phyloP scores from a whole-genome alignment of 2,329 filamentous ascomycete species.

The Ascochyta koolunga region DNA sequence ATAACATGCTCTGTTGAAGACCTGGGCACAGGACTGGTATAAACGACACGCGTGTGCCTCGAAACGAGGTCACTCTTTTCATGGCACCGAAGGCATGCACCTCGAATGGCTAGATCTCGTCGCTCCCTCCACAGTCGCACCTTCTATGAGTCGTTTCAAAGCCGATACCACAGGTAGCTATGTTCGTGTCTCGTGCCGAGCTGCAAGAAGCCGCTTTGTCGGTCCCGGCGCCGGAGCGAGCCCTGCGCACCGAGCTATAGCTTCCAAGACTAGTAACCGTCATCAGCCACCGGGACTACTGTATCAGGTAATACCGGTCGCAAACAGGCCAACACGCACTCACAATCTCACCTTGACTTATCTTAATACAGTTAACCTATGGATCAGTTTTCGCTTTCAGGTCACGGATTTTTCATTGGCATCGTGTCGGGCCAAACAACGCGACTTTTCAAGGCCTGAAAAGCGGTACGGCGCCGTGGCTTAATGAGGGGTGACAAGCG shows the following conservation, averaged over 20 bases:
- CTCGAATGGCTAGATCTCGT: not conserved
- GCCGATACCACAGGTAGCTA: not conserved
- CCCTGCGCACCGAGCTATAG: not conserved
- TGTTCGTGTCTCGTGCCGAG: slow-evolving; percentile 6
- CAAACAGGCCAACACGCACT: slow-evolving; percentile 5
- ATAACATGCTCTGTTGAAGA: not conserved
- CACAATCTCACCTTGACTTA: not conserved
- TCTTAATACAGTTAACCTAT: slow-evolving; percentile 1
- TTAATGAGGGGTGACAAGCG: slow-evolving; percentile 18
- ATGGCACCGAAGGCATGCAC: not conserved
- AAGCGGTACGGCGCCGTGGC: not conserved
- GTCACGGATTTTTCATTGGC: not conserved
- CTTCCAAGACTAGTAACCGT: not conserved
- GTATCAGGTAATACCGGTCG: slow-evolving; percentile 13
- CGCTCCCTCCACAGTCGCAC: not conserved
- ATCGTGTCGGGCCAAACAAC: not conserved
- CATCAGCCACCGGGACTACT: slow-evolving; percentile 13
- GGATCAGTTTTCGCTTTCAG: not conserved
- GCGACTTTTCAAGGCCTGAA: not conserved
- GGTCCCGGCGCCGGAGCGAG: slow-evolving; percentile 19
- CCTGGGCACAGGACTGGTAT: not conserved
- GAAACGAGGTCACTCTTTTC: not conserved
- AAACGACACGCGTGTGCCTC: not conserved
- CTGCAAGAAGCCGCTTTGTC: not conserved
- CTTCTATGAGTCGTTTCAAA: not conserved